Base-by-base conservation (phyloP, 2,329 filamentous ascomycete species). In the Alternaria arborescens region DNA sequence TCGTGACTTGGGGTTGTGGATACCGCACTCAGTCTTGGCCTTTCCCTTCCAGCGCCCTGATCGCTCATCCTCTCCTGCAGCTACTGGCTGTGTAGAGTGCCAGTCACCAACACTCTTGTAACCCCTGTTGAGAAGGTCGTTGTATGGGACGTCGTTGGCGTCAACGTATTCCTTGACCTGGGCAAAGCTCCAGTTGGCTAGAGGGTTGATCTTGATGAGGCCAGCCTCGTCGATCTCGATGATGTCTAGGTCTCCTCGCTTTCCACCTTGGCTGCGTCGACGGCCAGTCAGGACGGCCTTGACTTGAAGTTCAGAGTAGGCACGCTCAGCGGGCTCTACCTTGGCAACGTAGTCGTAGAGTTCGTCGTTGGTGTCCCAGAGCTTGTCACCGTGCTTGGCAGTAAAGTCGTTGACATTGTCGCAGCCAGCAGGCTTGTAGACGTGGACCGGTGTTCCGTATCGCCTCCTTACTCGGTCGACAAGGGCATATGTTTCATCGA, bases 31-130 rank as follows among this genome's bases (percentile, higher is more conserved):
- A 16, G 93, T 96, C 89, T 99, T 99, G 74, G 86, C 83, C 80
- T 93, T 91, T 64, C 95, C 95, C 86, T 97, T 97, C 95, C 95
- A 99, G 70, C 95, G 90, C 60, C 95, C 95, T 8, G 95, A 91
- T 52, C 95, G 90, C 87, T 99, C 95, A 74, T 98, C 95, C 82
- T 99, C 95, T 67, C 92, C 92, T 60, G 94, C 93, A 65, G 86
- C 88, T 62, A 98, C 93, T 12, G 95, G 94, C 66, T 84, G 90
- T 4, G 95, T 99, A 52, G 93, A 97, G 85, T 99, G 95, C 92
- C 94, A 98, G 84, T 99, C 95, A 64, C 95, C 95, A 65, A 99
- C 86, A 67, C 93, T 97, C 86, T 98, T 97, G 86, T 99, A 99
- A n/a, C 95, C 95, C 61, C 85, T 86, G 81, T 97, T 92, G 47